phyloP scores from a whole-genome alignment of 1,284 basidiomycete species.

The Ustilago sp. region DNA sequence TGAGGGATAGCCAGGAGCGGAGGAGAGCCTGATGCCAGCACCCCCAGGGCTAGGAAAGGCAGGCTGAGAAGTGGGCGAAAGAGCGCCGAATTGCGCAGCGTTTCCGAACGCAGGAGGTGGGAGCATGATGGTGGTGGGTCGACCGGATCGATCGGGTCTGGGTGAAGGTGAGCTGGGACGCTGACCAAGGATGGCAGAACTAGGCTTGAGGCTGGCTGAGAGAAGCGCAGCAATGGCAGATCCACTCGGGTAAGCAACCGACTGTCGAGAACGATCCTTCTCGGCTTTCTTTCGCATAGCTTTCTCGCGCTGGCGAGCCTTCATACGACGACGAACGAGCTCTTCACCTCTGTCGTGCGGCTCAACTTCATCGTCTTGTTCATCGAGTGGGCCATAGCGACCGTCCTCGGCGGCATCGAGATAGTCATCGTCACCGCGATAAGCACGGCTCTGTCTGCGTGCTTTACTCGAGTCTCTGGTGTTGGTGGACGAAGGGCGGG shows the following conservation, averaged over 20 bases:
- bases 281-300: slow-evolving; percentile 66
- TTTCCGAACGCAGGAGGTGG: slow-evolving; percentile 43
- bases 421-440: slow-evolving; percentile 38
- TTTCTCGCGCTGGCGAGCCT: slow-evolving; percentile 71
- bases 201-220: slow-evolving; percentile 36
- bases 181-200: slow-evolving; percentile 27
- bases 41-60: slow-evolving; percentile 42
- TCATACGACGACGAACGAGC: slow-evolving; percentile 73
- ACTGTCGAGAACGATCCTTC: slow-evolving; percentile 51
- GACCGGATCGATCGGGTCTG: slow-evolving; percentile 45
- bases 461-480: slow-evolving; percentile 41
- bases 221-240: slow-evolving; percentile 21
- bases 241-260: slow-evolving; percentile 18
- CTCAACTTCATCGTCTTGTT: slow-evolving; percentile 72
- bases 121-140: slow-evolving; percentile 56
- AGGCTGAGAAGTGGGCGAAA: slow-evolving; percentile 38
- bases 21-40: slow-evolving; percentile 17
- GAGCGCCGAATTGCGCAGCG: slow-evolving; percentile 17
- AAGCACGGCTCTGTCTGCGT: slow-evolving; percentile 39
- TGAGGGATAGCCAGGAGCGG: slow-evolving; percentile 49
- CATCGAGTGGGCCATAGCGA: slow-evolving; percentile 49
- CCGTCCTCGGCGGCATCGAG: slow-evolving; percentile 44
- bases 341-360: slow-evolving; percentile 73
- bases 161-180: slow-evolving; percentile 49
- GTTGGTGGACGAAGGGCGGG: slow-evolving; percentile 34